Evolutionary conservation across 768 basidiomycete genomes (phyloP).

Genomic region (Hygrophorus pudorinus): DNA sequence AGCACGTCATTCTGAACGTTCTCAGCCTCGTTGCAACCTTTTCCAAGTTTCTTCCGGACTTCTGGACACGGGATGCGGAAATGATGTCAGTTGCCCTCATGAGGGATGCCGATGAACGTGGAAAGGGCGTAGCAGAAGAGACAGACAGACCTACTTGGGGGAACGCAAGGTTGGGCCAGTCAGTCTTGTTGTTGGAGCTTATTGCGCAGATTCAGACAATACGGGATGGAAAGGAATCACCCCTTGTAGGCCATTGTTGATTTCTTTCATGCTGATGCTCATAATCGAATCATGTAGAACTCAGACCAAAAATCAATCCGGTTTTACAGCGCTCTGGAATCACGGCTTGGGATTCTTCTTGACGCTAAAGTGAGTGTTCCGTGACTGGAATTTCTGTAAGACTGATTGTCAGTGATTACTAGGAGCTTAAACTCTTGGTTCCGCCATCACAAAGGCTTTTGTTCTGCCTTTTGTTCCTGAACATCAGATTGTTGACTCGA

Average conservation of each 20-base stretch:
- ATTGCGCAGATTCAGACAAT: conserved; percentile 39
- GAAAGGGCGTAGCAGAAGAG: conserved; percentile 10
- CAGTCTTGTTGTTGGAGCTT: conserved; percentile 50
- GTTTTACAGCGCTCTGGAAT: conserved; percentile 50
- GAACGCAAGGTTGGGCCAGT: conserved; percentile 50
- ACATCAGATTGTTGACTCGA: conserved; percentile 52
- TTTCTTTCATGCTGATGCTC: background rate
- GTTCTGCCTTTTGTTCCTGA: conserved; percentile 50
- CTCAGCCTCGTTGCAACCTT: conserved; percentile 44
- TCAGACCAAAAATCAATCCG: conserved; percentile 26
- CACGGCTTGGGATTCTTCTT: conserved; percentile 42
- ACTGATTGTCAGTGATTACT: background rate
- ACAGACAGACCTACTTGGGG: conserved; percentile 26
- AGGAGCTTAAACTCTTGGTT: conserved; percentile 46
- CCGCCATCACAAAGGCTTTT: conserved; percentile 52
- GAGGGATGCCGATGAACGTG: conserved; percentile 31
- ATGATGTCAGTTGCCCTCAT: conserved; percentile 67
- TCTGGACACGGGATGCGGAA: conserved; percentile 62
- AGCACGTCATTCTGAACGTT: conserved; percentile 47
- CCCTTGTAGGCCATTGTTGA: conserved; percentile 20
- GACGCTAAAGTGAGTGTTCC: conserved; percentile 39
- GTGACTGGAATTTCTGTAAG: background rate
- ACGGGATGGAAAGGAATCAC: conserved; percentile 30
- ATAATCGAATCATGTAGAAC: conserved; percentile 12
- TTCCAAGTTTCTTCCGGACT: conserved; percentile 45